These are phyloP conservation scores for Coprinopsis strossmayeri DNA, from an alignment of 768 basidiomycete species.

Conservation along the genomic window DNA sequence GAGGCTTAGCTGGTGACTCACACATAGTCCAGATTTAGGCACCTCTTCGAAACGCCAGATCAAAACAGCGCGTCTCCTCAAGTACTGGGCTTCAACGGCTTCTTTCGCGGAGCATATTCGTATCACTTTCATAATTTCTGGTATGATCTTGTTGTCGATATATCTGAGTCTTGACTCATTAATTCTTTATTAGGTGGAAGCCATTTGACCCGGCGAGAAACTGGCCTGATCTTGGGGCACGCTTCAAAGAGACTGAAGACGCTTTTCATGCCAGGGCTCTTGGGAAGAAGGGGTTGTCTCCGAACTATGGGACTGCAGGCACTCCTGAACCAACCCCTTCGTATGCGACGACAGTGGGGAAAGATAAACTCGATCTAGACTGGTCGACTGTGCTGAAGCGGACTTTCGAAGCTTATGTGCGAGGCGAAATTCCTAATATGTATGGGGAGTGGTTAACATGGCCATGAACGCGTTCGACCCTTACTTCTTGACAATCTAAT, in stretches of 20 bases:
- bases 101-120: slow-evolving; percentile 89
- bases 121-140: slow-evolving; percentile 96
- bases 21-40: slow-evolving; percentile 51
- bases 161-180: not conserved
- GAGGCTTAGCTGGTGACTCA: slow-evolving; percentile 3
- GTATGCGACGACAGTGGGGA: slow-evolving; percentile 28
- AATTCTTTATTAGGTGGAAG: slow-evolving; percentile 65
- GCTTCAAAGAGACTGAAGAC: slow-evolving; percentile 71
- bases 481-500: not conserved
- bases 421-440: slow-evolving; percentile 88
- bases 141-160: slow-evolving; percentile 33
- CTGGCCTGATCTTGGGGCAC: slow-evolving; percentile 82
- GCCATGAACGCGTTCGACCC: slow-evolving; percentile 20
- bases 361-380: slow-evolving; percentile 71
- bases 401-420: slow-evolving; percentile 87
- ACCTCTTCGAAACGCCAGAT: slow-evolving; percentile 75
- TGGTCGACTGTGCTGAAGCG: slow-evolving; percentile 90
- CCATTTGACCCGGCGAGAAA: slow-evolving; percentile 85
- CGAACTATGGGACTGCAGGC: slow-evolving; percentile 15
- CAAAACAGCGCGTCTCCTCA: slow-evolving; percentile 72
- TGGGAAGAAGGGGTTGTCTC: slow-evolving; percentile 21
- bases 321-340: slow-evolving; percentile 15
- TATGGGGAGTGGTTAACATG: slow-evolving; percentile 72
- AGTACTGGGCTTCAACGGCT: slow-evolving; percentile 81
- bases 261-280: slow-evolving; percentile 45